Percentiles rank a stretch among this genome's conserved stretches.
These are phyloP conservation scores for Tilletiaria anomala DNA, from an alignment of 1,284 basidiomycete genomes.

Conservation along the genomic window DNA sequence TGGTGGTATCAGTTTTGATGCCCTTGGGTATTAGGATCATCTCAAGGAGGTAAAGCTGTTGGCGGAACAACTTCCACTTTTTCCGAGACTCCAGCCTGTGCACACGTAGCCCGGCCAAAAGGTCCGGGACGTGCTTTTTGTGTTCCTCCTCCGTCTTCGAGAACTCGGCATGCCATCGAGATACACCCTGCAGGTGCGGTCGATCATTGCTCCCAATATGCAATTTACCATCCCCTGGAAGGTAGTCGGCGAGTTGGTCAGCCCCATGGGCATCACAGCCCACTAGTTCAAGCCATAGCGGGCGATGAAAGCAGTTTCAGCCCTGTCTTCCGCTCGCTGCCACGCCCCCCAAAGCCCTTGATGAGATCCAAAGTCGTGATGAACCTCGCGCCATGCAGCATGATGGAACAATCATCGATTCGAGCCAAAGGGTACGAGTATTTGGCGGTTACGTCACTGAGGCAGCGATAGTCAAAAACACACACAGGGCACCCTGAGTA, in stretches of 20 bases:
- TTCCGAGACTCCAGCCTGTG: not conserved
- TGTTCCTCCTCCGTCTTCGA: not conserved
- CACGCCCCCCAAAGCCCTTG: not conserved
- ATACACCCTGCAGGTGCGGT: not conserved
- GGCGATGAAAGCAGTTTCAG: not conserved
- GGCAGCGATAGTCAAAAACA: constrained; percentile 1
- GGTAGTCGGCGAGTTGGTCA: constrained; percentile 1
- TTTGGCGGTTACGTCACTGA: not conserved
- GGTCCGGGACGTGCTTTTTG: not conserved
- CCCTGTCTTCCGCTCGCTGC: not conserved
- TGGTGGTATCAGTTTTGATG: not conserved
- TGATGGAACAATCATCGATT: constrained; percentile 1
- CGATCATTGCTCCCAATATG: not conserved
- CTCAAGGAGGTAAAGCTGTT: not conserved
- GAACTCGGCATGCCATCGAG: constrained; percentile 1
- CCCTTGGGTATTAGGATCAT: not conserved
- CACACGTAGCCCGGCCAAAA: not conserved
- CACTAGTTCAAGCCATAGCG: not conserved
- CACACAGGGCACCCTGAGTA: not conserved
- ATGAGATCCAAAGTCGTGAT: constrained; percentile 1
- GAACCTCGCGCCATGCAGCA: not conserved
- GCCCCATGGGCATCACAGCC: constrained; percentile 1
- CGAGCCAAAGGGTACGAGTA: constrained; percentile 1
- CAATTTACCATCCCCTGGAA: constrained; percentile 2
- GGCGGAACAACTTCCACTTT: too few species aligned